Conservation (phyloP, 306 rosid genomes). For the Canavalia ensiformis region DNA sequence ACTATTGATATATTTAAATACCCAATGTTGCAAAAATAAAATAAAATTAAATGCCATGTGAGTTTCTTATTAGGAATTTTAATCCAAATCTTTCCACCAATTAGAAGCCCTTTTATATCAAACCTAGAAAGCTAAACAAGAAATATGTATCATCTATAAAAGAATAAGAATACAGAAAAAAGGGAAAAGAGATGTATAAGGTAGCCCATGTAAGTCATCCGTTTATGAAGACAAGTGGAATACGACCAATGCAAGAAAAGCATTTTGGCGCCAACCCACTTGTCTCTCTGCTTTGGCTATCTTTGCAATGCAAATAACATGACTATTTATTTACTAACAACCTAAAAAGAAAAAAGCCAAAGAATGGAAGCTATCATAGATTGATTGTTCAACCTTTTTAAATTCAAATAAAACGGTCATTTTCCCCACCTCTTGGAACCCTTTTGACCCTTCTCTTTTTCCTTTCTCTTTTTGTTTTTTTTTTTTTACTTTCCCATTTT, state of each 20-base stretch:
- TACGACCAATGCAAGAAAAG: conserved; percentile 49
- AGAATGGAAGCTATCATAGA: conserved; percentile 47
- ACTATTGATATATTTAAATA: conserved; percentile 6
- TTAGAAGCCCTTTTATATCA: not conserved
- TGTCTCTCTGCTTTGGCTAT: conserved; percentile 43
- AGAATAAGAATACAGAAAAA: conserved; percentile 23
- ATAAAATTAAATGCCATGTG: not conserved
- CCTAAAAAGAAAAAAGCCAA: conserved; percentile 44
- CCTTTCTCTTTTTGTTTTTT: not conserved
- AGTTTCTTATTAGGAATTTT: not conserved
- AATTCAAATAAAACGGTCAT: conserved; percentile 75
- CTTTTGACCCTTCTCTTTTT: conserved; percentile 43
- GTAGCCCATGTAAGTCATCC: conserved; percentile 28
- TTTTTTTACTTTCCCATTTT: not conserved
- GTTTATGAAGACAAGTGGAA: conserved; percentile 42
- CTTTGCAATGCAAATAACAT: conserved; percentile 47
- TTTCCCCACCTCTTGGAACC: conserved; percentile 55
- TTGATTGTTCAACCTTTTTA: conserved; percentile 48
- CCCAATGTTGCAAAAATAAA: not conserved
- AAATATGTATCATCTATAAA: conserved; percentile 35
- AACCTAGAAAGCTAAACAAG: conserved; percentile 26
- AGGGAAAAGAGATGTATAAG: conserved; percentile 1
- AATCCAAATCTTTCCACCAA: conserved; percentile 27
- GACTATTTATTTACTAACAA: conserved; percentile 29
- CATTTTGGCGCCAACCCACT: conserved; percentile 59